Conservation (phyloP, 2,329 filamentous ascomycete genomes). For the Endoconidiophora polonica region DNA sequence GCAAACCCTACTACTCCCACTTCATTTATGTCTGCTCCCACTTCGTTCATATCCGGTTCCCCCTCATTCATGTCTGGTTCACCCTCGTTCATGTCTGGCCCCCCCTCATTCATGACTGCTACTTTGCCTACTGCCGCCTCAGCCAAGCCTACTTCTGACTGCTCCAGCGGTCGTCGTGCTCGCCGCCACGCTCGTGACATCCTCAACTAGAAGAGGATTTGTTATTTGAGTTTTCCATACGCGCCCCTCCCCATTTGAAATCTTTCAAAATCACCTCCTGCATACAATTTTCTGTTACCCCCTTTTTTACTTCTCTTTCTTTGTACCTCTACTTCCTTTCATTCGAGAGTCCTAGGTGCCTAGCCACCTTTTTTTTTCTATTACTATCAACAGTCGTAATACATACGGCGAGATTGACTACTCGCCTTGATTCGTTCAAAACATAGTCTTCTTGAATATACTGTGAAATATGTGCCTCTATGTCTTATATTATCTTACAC, state of each 20-base stretch:
- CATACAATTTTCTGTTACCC: not conserved
- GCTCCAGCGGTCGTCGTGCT: constrained; percentile 2
- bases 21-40: not conserved
- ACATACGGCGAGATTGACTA: no score
- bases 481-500: not conserved
- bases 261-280: no score
- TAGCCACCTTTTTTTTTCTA: no score
- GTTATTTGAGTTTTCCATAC: not conserved
- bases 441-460: not conserved
- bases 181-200: constrained; percentile 8
- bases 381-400: no score
- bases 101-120: not conserved
- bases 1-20: not conserved
- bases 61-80: not conserved
- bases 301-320: not conserved
- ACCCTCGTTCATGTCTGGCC: not conserved
- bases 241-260: not conserved
- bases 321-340: not conserved
- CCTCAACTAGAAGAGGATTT: not conserved
- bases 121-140: not conserved
- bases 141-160: constrained; percentile 2
- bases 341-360: no score
- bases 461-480: not conserved
- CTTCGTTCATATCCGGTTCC: not conserved
- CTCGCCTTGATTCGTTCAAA: not conserved